Evolutionary conservation across 2,329 filamentous ascomycete species (phyloP).

Genomic region (Parafenestella ontariensis): DNA sequence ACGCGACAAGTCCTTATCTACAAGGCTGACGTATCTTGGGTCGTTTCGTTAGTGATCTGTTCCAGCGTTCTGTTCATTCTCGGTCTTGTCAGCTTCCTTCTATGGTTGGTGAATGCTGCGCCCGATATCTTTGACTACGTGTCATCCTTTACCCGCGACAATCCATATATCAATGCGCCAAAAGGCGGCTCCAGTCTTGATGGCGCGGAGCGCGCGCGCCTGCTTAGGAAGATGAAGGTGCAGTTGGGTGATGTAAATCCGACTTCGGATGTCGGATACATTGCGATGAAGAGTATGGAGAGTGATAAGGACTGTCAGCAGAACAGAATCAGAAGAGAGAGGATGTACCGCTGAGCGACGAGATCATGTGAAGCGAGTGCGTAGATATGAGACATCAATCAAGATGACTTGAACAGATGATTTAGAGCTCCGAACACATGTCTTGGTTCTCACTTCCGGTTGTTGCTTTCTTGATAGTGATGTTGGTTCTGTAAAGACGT

Average conservation of each 20-base stretch:
- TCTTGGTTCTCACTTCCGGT: too few relatives aligned
- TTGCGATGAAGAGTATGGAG: background rate
- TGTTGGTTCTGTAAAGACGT: too few relatives aligned
- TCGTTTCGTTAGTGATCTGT: constrained; percentile 4
- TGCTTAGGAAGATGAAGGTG: background rate
- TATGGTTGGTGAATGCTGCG: background rate
- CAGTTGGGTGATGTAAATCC: background rate
- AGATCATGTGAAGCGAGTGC: background rate
- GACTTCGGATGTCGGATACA: background rate
- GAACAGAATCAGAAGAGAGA: background rate
- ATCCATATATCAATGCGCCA: constrained; percentile 8
- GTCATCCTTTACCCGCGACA: constrained; percentile 10
- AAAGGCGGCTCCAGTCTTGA: constrained; percentile 3
- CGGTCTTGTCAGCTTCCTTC: constrained; percentile 3
- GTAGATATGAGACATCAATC: too few relatives aligned
- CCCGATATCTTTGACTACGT: constrained; percentile 13
- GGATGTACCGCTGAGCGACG: background rate
- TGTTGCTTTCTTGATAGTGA: too few relatives aligned
- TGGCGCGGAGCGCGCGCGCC: constrained; percentile 5
- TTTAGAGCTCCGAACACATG: too few relatives aligned
- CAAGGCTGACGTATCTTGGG: constrained; percentile 1
- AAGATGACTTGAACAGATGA: too few relatives aligned
- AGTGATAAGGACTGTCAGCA: background rate
- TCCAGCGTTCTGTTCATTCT: constrained; percentile 2
- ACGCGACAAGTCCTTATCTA: constrained; percentile 3